Base-by-base conservation (phyloP, 2,329 filamentous ascomycete genomes). In the Arthrobotrys conoides region DNA sequence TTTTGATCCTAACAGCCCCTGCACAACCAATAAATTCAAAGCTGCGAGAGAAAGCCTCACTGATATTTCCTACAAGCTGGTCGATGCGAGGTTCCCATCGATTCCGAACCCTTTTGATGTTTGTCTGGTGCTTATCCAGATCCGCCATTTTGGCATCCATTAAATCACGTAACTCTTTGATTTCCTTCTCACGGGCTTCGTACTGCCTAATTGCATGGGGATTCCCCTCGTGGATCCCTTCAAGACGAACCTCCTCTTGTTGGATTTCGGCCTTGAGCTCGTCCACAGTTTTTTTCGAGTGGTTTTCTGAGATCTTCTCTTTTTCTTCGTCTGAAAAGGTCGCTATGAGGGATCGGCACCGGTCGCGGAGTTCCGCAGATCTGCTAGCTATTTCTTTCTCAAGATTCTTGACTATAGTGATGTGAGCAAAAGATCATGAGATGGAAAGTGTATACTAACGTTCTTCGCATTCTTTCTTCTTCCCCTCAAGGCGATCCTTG, bases 21-120 rank as follows among this genome's bases (percentile, higher is more conserved):
- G 94, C 94, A 84, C 96, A 98, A 81, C 91, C 93, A 83, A 99
- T 98, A 83, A 95, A 91, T 82, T 93, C 90, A 84, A 99, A 98
- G 82, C 97, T 98, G 84, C 95, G 91, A 5, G 92, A 90, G 84
- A 99, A 99, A 0, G 94, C 94, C 61, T 93, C 90, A 83, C 93
- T 97, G 85, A 99, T 97, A 83, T 91, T 90, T 20, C 86, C 86
- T 48, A 97, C 88, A 1, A 99, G 88, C 22, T 86, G 87, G 81
- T 98, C 94, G 1, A 99, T 87, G 81, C 88, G 86, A 0, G 94
- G 94, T 84, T 98, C 96, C 93, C 94, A 99, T 80, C 89, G 87
- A 16, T 86, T 86, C 81, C 91, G 91, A 70, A 97, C 85, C 44
- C 90, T 87, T 0, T 86, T 84, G 79, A 97, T 95, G 57, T 88